These are phyloP conservation scores for Schrenkiella parvula DNA, from an alignment of 345 rosid species.

Conservation along the genomic window DNA sequence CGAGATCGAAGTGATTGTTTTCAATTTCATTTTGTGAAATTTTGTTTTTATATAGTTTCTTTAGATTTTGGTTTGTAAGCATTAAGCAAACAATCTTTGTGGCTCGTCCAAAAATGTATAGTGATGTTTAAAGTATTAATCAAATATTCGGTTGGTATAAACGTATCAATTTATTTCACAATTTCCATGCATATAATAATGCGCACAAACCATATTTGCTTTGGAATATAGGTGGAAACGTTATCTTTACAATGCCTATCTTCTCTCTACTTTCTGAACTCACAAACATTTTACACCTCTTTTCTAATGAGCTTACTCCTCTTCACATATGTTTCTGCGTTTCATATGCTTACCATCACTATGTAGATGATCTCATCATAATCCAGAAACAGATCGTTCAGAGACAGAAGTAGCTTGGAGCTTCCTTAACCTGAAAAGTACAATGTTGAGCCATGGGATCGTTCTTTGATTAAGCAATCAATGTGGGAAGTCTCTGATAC, in stretches of 20 bases:
- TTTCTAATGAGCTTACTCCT: too few species aligned
- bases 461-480: neutral
- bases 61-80: conserved; percentile 14
- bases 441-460: neutral
- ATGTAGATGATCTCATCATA: neutral
- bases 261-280: neutral
- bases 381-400: neutral
- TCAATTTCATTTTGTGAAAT: neutral
- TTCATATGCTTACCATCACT: neutral
- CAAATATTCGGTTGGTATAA: neutral
- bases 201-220: neutral
- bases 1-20: neutral
- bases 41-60: neutral
- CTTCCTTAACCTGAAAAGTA: neutral
- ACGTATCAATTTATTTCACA: too few species aligned
- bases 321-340: neutral
- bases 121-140: neutral
- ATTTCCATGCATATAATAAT: too few species aligned
- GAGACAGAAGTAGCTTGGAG: neutral
- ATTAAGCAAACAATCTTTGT: conserved; percentile 13
- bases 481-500: neutral
- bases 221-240: too few species aligned
- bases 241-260: too few species aligned
- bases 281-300: too few species aligned
- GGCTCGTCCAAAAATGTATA: conserved; percentile 17